Evolutionary conservation across 495 filamentous ascomycete genomes (phyloP), one percentile per base, ranked within the genome.

Genomic region (Poronia punctata): DNA sequence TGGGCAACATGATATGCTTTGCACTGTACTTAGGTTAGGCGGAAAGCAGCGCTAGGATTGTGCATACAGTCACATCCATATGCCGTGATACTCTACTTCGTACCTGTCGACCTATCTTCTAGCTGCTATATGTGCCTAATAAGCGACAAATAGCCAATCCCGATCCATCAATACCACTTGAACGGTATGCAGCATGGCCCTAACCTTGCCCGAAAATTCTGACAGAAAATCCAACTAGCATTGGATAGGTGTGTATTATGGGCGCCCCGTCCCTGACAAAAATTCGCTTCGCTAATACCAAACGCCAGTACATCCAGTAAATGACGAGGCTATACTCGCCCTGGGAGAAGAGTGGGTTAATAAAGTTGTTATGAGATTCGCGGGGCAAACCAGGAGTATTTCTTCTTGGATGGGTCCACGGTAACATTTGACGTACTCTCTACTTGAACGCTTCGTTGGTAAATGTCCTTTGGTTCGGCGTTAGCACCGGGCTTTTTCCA

Each of bases 361-460:
- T 22, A 23, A 14, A 21, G 31, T 22, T 8, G 19, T 50, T 33
- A 51, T 27, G 40, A 46, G 16, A 47, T 55, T 42, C 68, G 75
- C 48, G 58, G 43, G 3, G 63, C 58, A 59, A 79, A 67, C 75
- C 75, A 79, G 5, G 73, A 67, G 43, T 76, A 76, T 45, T 75
- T 75, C 60, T 76, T 76, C 53, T 65, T 75, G 40, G 46, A 62
- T 16, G 56, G 39, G 31, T 73, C 67, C 5, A 59, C 44, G 17
- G 48, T 25, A 19, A 51, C 36, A 3, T 57, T 61, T 15, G 59
- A 55, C 14, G 64, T 54, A 8, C 67, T 63, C 57, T 82, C 78
- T 24, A 79, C 63, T 37, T 69, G 60, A 7, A 76, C 40, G 51
- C 73, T 78, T 39, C 76, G 71, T 40, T 79, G 73, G 54, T 80